Evolutionary conservation across 2,329 filamentous ascomycete species (phyloP).

Genomic region (Fusarium lyarnte): DNA sequence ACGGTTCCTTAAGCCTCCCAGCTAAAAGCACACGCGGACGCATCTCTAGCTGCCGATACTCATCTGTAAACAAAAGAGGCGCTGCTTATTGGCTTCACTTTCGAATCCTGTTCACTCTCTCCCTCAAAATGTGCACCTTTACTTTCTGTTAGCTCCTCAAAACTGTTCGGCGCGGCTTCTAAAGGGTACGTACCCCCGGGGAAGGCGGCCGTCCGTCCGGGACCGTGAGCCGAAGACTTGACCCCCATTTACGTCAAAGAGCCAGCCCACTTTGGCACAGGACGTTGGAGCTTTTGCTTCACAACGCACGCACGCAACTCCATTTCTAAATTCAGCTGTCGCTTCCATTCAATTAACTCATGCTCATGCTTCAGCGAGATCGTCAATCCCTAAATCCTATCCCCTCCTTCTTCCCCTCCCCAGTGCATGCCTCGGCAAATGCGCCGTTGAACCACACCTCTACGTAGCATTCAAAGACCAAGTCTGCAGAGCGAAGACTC

Average conservation of each 20-base stretch:
- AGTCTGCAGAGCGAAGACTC: conserved; percentile 2
- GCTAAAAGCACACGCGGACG: conserved; percentile 29
- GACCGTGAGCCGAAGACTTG: conserved; percentile 19
- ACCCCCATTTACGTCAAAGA: conserved; percentile 25
- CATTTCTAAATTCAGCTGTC: conserved; percentile 21
- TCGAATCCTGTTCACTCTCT: neutral
- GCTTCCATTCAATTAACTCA: conserved; percentile 6
- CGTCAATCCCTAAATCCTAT: conserved; percentile 14
- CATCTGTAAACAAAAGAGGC: conserved; percentile 1
- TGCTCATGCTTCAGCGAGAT: conserved; percentile 13
- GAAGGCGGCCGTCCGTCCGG: conserved; percentile 19
- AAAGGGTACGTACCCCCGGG: conserved; percentile 31
- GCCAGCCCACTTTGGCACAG: neutral
- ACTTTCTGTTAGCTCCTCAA: neutral
- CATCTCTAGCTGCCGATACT: conserved; percentile 31
- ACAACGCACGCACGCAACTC: conserved; percentile 9
- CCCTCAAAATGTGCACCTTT: neutral
- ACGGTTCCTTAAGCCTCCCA: conserved; percentile 19
- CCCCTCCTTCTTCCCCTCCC: neutral
- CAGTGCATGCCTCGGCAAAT: conserved; percentile 32
- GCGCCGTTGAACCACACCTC: conserved; percentile 32
- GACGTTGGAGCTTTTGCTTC: conserved; percentile 18
- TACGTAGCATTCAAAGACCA: conserved; percentile 17
- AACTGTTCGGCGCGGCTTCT: conserved; percentile 19
- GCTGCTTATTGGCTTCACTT: conserved; percentile 13